Conservation (phyloP, 208 protist species). For the Vickermania ingenoplastis region DNA sequence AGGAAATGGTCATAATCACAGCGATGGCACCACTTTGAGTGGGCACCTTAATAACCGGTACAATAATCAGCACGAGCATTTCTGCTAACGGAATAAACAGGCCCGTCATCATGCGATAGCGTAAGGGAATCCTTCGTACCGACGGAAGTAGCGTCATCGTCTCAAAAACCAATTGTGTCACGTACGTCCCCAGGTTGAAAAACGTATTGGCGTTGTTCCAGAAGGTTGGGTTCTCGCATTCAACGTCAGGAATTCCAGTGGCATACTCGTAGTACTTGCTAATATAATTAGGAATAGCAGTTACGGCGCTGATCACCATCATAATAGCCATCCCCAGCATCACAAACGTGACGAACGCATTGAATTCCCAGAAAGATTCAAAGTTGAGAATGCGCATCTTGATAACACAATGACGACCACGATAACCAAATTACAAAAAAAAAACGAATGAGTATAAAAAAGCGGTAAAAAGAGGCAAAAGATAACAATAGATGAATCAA, state of each 20-base stretch:
- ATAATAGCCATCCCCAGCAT: slow-evolving; percentile 45
- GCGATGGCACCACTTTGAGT: slow-evolving; percentile 16
- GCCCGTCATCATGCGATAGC: slow-evolving; percentile 12
- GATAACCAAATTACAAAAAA: no score
- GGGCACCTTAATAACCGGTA: slow-evolving; percentile 9
- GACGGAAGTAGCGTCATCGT: slow-evolving; percentile 16
- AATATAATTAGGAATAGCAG: slow-evolving; percentile 35
- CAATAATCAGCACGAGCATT: slow-evolving; percentile 16
- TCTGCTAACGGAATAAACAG: slow-evolving; percentile 13
- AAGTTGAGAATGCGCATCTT: slow-evolving; percentile 13
- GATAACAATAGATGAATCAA: background rate
- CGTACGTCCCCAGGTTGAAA: slow-evolving; percentile 26
- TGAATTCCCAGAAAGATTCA: slow-evolving; percentile 12
- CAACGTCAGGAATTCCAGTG: slow-evolving; percentile 7
- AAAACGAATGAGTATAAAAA: no score
- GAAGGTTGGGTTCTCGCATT: slow-evolving; percentile 8
- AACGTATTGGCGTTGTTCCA: slow-evolving; percentile 29
- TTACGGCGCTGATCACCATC: slow-evolving; percentile 56
- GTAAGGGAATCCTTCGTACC: slow-evolving; percentile 14
- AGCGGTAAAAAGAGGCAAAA: no score
- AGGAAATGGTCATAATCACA: slow-evolving; percentile 18
- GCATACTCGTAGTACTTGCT: slow-evolving; percentile 25
- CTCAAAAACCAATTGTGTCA: slow-evolving; percentile 17
- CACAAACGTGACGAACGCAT: slow-evolving; percentile 35
- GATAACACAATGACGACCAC: no score